These are phyloP conservation scores for Aureobasidium lini DNA, from an alignment of 2,329 filamentous ascomycete species.

Conservation along the genomic window DNA sequence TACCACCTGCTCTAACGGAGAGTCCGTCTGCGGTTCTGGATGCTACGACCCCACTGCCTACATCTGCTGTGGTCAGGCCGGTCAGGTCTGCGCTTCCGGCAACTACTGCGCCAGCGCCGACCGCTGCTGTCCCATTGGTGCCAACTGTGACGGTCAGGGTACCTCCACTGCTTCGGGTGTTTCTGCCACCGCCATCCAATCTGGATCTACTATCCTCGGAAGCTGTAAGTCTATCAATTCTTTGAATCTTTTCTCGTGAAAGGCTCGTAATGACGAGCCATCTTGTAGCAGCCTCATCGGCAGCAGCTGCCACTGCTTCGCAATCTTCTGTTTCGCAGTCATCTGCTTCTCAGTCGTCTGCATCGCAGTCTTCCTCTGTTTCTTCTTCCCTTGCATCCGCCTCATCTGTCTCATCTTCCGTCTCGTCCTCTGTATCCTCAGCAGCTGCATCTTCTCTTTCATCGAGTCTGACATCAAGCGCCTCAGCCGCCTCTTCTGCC, in stretches of 20 bases:
- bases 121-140: conserved; percentile 2
- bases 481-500: not conserved
- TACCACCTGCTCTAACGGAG: not conserved
- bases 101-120: not conserved
- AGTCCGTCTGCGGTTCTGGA: conserved; percentile 4
- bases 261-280: not conserved
- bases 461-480: conserved; percentile 9
- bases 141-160: conserved; percentile 12
- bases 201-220: conserved; percentile 8
- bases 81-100: not conserved
- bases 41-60: conserved; percentile 11
- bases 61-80: not conserved
- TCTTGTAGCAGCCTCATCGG: not conserved
- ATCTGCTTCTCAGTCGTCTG: not conserved
- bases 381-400: not conserved
- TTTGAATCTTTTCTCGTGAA: not conserved
- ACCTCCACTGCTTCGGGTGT: not conserved
- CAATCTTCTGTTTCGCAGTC: conserved; percentile 7
- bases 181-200: conserved; percentile 1
- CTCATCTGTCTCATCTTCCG: not conserved
- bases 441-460: not conserved
- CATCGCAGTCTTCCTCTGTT: not conserved
- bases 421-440: not conserved
- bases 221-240: conserved; percentile 5
- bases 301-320: not conserved